Conservation (phyloP, 257 asterid species). For the Handroanthus guayacan region DNA sequence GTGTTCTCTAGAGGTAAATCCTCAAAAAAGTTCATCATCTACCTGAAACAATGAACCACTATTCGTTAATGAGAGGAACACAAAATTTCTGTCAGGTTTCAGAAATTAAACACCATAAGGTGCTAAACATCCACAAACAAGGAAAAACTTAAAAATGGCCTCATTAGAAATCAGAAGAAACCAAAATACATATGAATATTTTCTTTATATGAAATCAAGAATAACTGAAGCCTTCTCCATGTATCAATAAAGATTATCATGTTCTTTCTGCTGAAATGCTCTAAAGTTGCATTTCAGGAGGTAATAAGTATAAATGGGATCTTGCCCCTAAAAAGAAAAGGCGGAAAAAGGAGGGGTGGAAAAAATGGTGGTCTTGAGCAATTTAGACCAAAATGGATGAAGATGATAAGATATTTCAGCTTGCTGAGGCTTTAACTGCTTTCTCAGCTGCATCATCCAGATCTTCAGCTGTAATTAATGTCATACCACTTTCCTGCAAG, state of each 20-base stretch:
- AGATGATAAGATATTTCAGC: slow-evolving; percentile 24
- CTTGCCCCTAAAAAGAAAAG: slow-evolving; percentile 19
- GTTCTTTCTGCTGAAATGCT: slow-evolving; percentile 34
- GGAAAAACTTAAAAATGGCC: too few species aligned
- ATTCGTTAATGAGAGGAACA: too few species aligned
- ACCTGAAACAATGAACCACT: too few species aligned
- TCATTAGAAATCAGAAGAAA: background rate
- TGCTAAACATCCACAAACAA: too few species aligned
- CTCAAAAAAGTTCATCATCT: too few species aligned
- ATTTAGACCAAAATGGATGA: slow-evolving; percentile 13
- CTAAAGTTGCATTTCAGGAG: slow-evolving; percentile 31
- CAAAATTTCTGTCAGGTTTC: too few species aligned
- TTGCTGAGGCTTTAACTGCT: slow-evolving; percentile 67
- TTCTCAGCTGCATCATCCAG: slow-evolving; percentile 83
- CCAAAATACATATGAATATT: background rate
- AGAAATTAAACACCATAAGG: too few species aligned
- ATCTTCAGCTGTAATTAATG: slow-evolving; percentile 77
- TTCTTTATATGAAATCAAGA: slow-evolving; percentile 21
- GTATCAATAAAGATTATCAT: slow-evolving; percentile 36
- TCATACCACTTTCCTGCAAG: slow-evolving; percentile 75
- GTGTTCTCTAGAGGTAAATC: too few species aligned
- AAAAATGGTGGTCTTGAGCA: slow-evolving; percentile 9
- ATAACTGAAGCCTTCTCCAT: slow-evolving; percentile 25
- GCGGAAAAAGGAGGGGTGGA: background rate
- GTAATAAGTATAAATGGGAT: slow-evolving; percentile 2